Evolutionary conservation across 495 filamentous ascomycete genomes (phyloP), one percentile per base, ranked within the genome.

Genomic region (Penicillium roqueforti): DNA sequence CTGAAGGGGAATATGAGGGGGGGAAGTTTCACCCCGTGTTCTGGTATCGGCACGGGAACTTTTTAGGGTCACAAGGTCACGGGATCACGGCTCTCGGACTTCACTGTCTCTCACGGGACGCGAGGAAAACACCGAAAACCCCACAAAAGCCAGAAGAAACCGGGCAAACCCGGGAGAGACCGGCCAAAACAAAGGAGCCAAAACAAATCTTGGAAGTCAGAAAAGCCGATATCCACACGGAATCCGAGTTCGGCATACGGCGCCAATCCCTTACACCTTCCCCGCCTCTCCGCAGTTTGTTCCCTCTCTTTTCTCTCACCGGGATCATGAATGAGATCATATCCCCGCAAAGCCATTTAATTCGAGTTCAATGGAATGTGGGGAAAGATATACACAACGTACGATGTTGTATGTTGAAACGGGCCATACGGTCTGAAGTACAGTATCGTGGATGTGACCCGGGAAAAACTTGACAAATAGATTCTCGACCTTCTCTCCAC

Each of bases 221-320:
- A n/a, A 36, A n/a, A 36, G 32, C 32, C 32, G 32, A 36, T n/a
- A 36, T n/a, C 32, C 32, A 36, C 14, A 9, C 31, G 13, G 31
- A n/a, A 34, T 34, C 3, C 10, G n/a, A 36, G 28, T 9, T 36
- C 32, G 32, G 32, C 14, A 36, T n/a, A 36, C 32, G 14, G 32
- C 32, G 3, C 18, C 38, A 22, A 40, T 40, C 18, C 10, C 32
- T 2, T 34, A n/a, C 31, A 32, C 7, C 11, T 42, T 44, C 50
- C 50, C 50, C 50, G 50, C 40, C 40, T 52, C 49, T 52, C 50
- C 50, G 31, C 50, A 52, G 11, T 43, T 31, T 28, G 38, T 13
- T 38, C 46, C 4, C 11, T n/a, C 34, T 50, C 14, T 11, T 39
- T 49, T 49, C 47, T 50, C 47, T 50, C 47, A 50, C 47, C 47